Base-by-base conservation (phyloP, 768 basidiomycete species). In the Xanthoconium purpureum region DNA sequence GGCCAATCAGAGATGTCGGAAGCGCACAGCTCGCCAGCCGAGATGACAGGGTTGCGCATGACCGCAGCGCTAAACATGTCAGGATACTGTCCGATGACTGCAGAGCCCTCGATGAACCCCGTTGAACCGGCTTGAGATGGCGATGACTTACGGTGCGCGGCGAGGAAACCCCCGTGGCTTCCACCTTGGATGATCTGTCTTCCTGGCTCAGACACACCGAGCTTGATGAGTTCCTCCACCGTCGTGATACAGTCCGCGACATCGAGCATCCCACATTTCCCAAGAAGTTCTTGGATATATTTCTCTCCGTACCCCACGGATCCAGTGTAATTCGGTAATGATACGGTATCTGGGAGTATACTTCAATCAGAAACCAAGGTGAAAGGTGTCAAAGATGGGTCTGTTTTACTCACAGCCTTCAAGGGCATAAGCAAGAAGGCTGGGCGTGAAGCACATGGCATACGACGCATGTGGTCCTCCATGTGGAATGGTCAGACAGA, bases 1-100 rank as follows among this genome's bases (percentile, higher is more conserved):
- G 68, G 62, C 88, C 88, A 90, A 62, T 89, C 88, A 9, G 84
- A 80, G 40, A 91, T 89, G 57, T 90, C 88, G 2, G 80, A 80
- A 1, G 72, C 73, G 1, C 79, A 69, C 30, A 84, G 69, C 45
- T 84, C 82, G 12, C 84, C 84, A 0, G 74, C 75, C 5, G 83
- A 83, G 39, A 83, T 84, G 52, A 89, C 89, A 0, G 88, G 87
- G 63, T 90, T 91, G 40, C 84, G 80, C 46, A 88, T 64, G 28
- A 81, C 79, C 0, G 83, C 83, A 0, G 84, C 87, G 12, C 77
- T 79, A 66, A 86, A 89, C 37, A 81, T 67, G 17, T 79, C 75
- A 0, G 88, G 87, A 61, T 77, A 79, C 56, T 82, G 81, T 1
- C 84, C 84, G 17, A 87, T 81, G 12, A 90, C 86, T 88, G 39